Conservation (phyloP, 495 filamentous ascomycete genomes). For the Lindgomyces ingoldianus region DNA sequence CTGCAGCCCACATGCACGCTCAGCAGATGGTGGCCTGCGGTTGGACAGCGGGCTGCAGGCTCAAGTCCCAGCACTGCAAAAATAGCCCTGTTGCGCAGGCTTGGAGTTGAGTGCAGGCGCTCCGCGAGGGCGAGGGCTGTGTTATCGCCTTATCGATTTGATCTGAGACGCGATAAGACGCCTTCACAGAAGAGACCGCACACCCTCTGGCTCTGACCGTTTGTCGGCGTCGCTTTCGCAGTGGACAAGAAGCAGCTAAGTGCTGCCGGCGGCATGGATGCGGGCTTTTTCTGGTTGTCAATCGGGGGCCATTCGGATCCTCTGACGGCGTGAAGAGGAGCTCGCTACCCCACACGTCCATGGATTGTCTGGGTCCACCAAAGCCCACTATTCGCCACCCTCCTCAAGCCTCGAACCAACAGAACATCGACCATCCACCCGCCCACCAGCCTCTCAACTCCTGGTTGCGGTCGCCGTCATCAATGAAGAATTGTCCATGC, state of each 20-base stretch:
- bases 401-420: background rate
- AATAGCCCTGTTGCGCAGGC: background rate
- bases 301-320: background rate
- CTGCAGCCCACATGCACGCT: conserved; percentile 25
- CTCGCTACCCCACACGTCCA: conserved; percentile 12
- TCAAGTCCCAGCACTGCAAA: background rate
- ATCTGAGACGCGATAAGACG: background rate
- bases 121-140: background rate
- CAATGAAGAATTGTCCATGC: background rate
- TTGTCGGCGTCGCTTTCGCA: no score
- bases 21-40: background rate
- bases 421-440: background rate
- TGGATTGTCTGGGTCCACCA: background rate
- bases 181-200: background rate
- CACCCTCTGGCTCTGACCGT: no score
- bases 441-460: background rate
- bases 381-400: background rate
- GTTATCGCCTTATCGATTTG: conserved; percentile 26
- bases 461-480: background rate
- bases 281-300: background rate
- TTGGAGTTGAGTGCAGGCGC: background rate
- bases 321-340: no score
- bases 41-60: conserved; percentile 10
- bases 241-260: background rate
- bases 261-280: conserved; percentile 4